Percentiles rank a stretch among this genome's conserved stretches.
Evolutionary conservation across 805 yeast genomes (phyloP).

Genomic region (Ogataea siamensis): DNA sequence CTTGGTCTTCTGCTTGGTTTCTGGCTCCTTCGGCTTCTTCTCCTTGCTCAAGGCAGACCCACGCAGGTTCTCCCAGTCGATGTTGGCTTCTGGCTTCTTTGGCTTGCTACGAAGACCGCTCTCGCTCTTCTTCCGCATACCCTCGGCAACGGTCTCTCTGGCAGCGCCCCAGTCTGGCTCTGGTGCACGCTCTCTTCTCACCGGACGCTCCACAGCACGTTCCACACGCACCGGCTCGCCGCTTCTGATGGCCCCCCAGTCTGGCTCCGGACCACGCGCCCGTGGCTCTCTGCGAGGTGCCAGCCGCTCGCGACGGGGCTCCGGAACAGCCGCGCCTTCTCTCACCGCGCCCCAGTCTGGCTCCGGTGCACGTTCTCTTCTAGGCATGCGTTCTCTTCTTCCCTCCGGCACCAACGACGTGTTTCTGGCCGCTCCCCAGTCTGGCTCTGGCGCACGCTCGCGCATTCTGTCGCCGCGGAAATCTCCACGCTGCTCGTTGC

Average conservation of each 20-base stretch:
- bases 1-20: constrained; percentile 15
- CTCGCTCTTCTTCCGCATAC: constrained; percentile 6
- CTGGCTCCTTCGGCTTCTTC: constrained; percentile 5
- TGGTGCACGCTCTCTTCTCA: constrained; percentile 34
- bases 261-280: constrained; percentile 56
- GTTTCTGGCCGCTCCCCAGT: constrained; percentile 47
- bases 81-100: constrained; percentile 17
- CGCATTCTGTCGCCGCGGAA: constrained; percentile 29
- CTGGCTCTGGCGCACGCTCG: constrained; percentile 43
- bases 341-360: constrained; percentile 46
- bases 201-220: constrained; percentile 25
- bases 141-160: constrained; percentile 31
- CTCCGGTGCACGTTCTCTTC: constrained; percentile 38
- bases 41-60: constrained; percentile 24
- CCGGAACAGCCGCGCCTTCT: constrained; percentile 26
- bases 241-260: constrained; percentile 50
- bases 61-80: constrained; percentile 26
- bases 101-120: constrained; percentile 15
- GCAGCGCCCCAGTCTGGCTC: constrained; percentile 45
- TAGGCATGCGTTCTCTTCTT: constrained; percentile 16
- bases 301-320: constrained; percentile 22
- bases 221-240: constrained; percentile 24
- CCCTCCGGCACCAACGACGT: constrained; percentile 19
- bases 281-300: constrained; percentile 31
- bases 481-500: constrained; percentile 22